These are phyloP conservation scores for Sporothrix variecibatus DNA, from an alignment of 2,329 filamentous ascomycete genomes.

Conservation along the genomic window DNA sequence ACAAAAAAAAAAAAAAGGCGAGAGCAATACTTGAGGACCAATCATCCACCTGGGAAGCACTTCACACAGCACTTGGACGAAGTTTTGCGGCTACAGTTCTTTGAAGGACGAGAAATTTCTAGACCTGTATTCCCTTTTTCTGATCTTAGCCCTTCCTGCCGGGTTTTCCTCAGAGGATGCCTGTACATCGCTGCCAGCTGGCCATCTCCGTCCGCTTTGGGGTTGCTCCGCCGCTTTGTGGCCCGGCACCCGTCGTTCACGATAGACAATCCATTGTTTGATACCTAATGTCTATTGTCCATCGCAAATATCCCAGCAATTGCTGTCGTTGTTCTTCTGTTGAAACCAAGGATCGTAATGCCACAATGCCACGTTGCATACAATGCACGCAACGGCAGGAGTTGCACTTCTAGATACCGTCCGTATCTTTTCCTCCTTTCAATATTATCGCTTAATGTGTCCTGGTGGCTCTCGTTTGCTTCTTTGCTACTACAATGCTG, in stretches of 20 bases:
- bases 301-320: background rate
- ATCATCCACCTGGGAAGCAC: background rate
- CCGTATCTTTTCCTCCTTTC: background rate
- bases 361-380: constrained; percentile 15
- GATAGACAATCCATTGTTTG: background rate
- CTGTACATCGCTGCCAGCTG: background rate
- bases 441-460: background rate
- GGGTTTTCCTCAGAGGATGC: background rate
- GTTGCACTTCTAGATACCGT: background rate
- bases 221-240: background rate
- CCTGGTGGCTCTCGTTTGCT: background rate
- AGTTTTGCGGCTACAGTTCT: background rate
- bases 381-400: constrained; percentile 1
- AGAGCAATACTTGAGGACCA: background rate
- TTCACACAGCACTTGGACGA: background rate
- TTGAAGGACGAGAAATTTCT: background rate
- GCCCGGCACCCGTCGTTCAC: background rate
- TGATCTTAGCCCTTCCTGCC: background rate
- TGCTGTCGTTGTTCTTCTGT: background rate
- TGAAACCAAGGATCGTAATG: background rate
- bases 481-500: background rate
- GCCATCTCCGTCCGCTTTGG: background rate
- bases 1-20: too few species aligned
- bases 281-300: background rate
- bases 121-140: background rate